A percentile compares a stretch with the other conserved stretches of the same genome.
Conservation (phyloP, 345 rosid species). For the Psidium friedrichsthalianum region DNA sequence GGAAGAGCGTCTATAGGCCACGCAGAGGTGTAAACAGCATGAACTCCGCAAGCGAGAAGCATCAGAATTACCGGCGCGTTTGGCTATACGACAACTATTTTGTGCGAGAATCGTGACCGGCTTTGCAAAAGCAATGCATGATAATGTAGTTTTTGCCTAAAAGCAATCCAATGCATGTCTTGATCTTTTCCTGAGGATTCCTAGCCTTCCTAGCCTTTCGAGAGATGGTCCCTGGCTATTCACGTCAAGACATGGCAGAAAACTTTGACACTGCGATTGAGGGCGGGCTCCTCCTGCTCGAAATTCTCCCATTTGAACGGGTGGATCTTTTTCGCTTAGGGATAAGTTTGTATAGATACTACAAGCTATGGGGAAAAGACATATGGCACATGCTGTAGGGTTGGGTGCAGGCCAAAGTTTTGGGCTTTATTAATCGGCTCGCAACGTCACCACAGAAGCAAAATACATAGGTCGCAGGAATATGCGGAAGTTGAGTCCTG, state of each 20-base stretch:
- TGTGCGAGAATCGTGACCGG: neutral
- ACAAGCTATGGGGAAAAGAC: neutral
- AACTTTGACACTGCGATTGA: neutral
- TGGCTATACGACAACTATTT: neutral
- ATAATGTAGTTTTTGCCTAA: neutral
- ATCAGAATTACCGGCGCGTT: neutral
- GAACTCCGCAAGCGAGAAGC: neutral
- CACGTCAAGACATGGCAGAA: neutral
- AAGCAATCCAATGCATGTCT: neutral
- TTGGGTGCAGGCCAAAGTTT: neutral
- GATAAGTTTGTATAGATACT: neutral
- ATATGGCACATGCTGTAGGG: neutral
- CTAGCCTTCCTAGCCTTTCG: neutral
- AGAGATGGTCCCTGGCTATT: neutral
- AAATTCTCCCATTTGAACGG: neutral
- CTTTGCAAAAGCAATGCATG: neutral
- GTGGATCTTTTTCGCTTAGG: neutral
- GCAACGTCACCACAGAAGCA: neutral
- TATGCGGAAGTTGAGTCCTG: slow-evolving; percentile 1
- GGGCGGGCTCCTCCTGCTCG: neutral
- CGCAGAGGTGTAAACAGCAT: neutral
- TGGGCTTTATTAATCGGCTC: neutral
- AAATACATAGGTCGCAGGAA: neutral
- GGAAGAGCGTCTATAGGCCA: neutral
- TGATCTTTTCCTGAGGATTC: neutral